These are phyloP conservation scores for Beauveria varroae DNA, from an alignment of 2,329 filamentous ascomycete species.

Conservation along the genomic window DNA sequence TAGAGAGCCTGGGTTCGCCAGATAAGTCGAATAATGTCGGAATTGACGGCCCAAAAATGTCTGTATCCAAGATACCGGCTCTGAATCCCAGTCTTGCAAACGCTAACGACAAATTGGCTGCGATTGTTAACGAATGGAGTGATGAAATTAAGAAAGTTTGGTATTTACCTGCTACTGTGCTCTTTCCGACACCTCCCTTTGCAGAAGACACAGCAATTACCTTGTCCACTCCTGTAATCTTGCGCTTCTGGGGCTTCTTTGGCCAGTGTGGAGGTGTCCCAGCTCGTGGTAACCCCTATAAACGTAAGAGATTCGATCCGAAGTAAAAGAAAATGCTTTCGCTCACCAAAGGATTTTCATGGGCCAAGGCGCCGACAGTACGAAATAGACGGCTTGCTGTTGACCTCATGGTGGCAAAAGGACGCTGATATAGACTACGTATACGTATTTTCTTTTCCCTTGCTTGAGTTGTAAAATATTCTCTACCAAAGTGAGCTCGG, in stretches of 20 bases:
- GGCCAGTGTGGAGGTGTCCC: slow-evolving; percentile 51
- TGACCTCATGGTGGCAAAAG: slow-evolving; percentile 26
- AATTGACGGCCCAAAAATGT: slow-evolving; percentile 94
- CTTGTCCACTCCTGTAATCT: slow-evolving; percentile 78
- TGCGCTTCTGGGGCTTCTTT: slow-evolving; percentile 71
- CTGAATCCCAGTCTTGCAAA: slow-evolving; percentile 76
- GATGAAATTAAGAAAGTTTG: background rate
- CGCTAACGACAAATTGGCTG: slow-evolving; percentile 75
- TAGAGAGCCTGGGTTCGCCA: slow-evolving; percentile 68
- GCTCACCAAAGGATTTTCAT: slow-evolving; percentile 83
- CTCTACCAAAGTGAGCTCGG: background rate
- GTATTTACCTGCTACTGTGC: slow-evolving; percentile 69
- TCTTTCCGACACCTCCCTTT: slow-evolving; percentile 97
- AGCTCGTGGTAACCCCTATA: slow-evolving; percentile 74
- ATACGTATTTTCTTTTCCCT: too few species aligned
- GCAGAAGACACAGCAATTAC: slow-evolving; percentile 96
- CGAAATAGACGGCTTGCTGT: slow-evolving; percentile 30
- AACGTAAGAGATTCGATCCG: background rate
- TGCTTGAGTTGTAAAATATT: background rate
- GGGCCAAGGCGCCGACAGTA: slow-evolving; percentile 30
- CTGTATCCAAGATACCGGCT: slow-evolving; percentile 84
- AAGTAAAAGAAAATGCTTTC: background rate
- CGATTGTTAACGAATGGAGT: background rate
- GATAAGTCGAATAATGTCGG: slow-evolving; percentile 80
- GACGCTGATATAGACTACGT: background rate